Evolutionary conservation across 805 yeast species (phyloP).

Genomic region (Metschnikowia baotianmanensis): DNA sequence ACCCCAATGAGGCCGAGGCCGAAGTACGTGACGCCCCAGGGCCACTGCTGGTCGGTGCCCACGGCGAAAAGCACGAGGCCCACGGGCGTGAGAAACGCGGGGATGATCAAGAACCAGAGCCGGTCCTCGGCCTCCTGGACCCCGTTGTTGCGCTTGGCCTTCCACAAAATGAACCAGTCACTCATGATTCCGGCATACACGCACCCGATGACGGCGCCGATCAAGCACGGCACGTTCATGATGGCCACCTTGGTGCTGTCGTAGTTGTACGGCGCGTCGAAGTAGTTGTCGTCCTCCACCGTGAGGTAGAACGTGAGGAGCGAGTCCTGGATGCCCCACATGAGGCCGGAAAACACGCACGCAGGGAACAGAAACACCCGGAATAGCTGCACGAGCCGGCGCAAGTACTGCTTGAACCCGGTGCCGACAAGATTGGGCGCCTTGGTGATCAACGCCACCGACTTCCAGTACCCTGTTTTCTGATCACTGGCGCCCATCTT

Average conservation of each 20-base stretch:
- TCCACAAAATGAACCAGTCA: constrained; percentile 58
- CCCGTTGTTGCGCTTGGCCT: constrained; percentile 60
- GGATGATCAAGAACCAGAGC: constrained; percentile 53
- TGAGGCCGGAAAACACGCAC: constrained; percentile 60
- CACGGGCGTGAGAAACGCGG: constrained; percentile 57
- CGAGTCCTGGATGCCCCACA: constrained; percentile 82
- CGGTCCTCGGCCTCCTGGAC: constrained; percentile 65
- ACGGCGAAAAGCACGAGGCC: constrained; percentile 67
- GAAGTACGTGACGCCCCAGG: constrained; percentile 54
- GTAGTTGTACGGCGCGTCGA: constrained; percentile 65
- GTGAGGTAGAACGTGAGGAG: constrained; percentile 73
- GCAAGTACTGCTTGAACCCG: constrained; percentile 64
- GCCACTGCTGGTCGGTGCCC: constrained; percentile 56
- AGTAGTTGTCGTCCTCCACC: constrained; percentile 65
- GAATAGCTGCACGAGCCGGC: constrained; percentile 48
- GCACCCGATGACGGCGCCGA: constrained; percentile 68
- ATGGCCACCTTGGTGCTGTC: constrained; percentile 65
- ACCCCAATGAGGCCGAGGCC: constrained; percentile 66
- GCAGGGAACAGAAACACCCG: constrained; percentile 65
- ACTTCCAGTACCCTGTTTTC: constrained; percentile 42
- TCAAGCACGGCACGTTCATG: constrained; percentile 69
- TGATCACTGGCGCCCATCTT: constrained; percentile 41
- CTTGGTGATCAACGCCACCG: constrained; percentile 50
- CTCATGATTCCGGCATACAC: constrained; percentile 59
- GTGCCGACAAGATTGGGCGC: constrained; percentile 59